phyloP scores from a whole-genome alignment of 2,329 filamentous ascomycete species.

The Aspergillus udagawae region DNA sequence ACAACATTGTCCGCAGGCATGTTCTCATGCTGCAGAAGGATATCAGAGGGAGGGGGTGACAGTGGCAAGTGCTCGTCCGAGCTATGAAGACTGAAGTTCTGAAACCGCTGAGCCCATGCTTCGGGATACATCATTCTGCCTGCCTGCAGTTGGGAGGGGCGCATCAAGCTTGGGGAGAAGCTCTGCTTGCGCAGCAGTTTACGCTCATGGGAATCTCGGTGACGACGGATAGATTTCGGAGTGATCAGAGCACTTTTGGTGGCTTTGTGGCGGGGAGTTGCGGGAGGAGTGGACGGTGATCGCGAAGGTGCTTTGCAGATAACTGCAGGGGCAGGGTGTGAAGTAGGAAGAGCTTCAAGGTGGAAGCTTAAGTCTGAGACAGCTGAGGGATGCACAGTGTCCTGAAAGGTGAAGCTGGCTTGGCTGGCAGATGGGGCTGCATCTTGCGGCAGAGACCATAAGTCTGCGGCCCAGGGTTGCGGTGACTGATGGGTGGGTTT shows the following conservation, averaged over 20 bases:
- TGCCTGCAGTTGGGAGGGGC: slow-evolving; percentile 47
- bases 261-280: slow-evolving; percentile 33
- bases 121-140: slow-evolving; percentile 41
- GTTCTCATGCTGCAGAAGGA: slow-evolving; percentile 37
- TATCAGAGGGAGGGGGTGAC: slow-evolving; percentile 45
- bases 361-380: slow-evolving; percentile 29
- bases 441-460: slow-evolving; percentile 50
- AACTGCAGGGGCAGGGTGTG: slow-evolving; percentile 13
- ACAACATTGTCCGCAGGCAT: slow-evolving; percentile 27
- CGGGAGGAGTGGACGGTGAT: slow-evolving; percentile 35
- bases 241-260: slow-evolving; percentile 35
- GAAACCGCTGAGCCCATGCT: slow-evolving; percentile 52
- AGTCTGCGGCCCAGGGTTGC: slow-evolving; percentile 53
- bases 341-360: slow-evolving; percentile 30
- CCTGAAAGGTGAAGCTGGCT: slow-evolving; percentile 32
- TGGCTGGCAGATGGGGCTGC: slow-evolving; percentile 33
- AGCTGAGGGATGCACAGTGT: slow-evolving; percentile 35
- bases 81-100: slow-evolving; percentile 49
- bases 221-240: slow-evolving; percentile 36
- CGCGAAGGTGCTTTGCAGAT: slow-evolving; percentile 17
- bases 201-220: slow-evolving; percentile 40
- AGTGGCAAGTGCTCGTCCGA: slow-evolving; percentile 41
- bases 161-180: slow-evolving; percentile 52
- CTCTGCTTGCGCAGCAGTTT: slow-evolving; percentile 40
- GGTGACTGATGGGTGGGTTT: slow-evolving; percentile 40